phyloP scores from a whole-genome alignment of 805 yeast genomes.

The Debaryomyces maramus region DNA sequence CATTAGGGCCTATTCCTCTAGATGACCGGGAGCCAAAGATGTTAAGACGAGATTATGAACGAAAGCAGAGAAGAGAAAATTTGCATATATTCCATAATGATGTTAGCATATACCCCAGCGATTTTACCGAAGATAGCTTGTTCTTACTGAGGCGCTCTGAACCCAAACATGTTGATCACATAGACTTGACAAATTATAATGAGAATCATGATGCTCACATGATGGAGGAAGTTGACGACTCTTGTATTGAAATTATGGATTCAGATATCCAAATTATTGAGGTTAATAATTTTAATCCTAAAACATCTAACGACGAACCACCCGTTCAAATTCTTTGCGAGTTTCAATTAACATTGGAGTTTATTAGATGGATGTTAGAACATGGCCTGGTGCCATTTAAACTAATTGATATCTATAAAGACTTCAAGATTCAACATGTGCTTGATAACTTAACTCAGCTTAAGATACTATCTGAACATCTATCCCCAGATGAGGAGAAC shows the following conservation, averaged over 20 bases:
- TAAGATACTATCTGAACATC: constrained; percentile 6
- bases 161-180: background rate
- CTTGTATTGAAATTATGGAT: background rate
- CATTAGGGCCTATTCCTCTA: background rate
- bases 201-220: background rate
- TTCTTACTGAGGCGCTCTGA: background rate
- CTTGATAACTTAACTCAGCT: constrained; percentile 16
- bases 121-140: constrained; percentile 6
- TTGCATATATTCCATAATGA: background rate
- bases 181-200: background rate
- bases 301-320: background rate
- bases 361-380: constrained; percentile 21
- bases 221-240: constrained; percentile 6
- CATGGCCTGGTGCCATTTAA: constrained; percentile 16
- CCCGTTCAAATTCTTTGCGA: constrained; percentile 21
- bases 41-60: background rate
- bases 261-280: constrained; percentile 11
- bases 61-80: background rate
- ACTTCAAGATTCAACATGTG: constrained; percentile 14
- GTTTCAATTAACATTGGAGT: constrained; percentile 23
- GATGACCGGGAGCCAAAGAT: background rate
- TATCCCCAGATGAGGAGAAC: constrained; percentile 1
- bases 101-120: background rate
- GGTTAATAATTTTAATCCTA: constrained; percentile 6
- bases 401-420: constrained; percentile 22